Base-by-base conservation (phyloP, 331 rosid genomes). In the Malus hybrid region DNA sequence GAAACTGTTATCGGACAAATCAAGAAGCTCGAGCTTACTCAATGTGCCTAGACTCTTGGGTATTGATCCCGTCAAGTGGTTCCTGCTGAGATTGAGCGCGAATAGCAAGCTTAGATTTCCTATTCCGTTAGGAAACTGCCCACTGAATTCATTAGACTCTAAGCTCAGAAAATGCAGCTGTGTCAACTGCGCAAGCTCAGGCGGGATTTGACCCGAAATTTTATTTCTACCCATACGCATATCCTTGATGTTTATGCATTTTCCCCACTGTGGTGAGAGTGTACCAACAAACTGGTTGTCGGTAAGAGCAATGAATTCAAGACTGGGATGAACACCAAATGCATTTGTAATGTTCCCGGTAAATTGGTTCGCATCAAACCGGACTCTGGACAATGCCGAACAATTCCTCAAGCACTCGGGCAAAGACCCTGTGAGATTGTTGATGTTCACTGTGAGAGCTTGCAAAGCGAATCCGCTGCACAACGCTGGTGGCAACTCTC, bases 1-100 rank as follows among this genome's bases (percentile, higher is more conserved):
- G 9, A 93, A 78, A 58, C 62, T 70, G 80, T 89, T 91, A 14
- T 70, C 77, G 20, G 92, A 87, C 39, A 88, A 75, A 84, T 89
- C 90, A 66, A 93, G 86, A 66, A 5, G 0, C 6, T 42, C 5
- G 9, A 88, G 82, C 68, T 61, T 7, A 13, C 68, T 34, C 66
- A 89, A 76, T 56, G 36, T 72, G 30, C 77, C 84, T 6, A 85
- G 28, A 65, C 28, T 82, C 58, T 11, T 7, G 6, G 89, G 87
- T 46, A 88, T 83, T 33, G 77, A 75, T 78, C 89, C 93, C 7
- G 87, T 67, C 15, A 92, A 72, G 32, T 76, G 84, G 68, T 92
- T 92, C 36, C 34, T 60, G 75, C 93, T 85, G 76, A 88, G 71
- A 62, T 88, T 85, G 72, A 92, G 81, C 19, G 0, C 6, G 75